Base-by-base conservation (phyloP, 306 rosid genomes). In the Quillaja saponaria region DNA sequence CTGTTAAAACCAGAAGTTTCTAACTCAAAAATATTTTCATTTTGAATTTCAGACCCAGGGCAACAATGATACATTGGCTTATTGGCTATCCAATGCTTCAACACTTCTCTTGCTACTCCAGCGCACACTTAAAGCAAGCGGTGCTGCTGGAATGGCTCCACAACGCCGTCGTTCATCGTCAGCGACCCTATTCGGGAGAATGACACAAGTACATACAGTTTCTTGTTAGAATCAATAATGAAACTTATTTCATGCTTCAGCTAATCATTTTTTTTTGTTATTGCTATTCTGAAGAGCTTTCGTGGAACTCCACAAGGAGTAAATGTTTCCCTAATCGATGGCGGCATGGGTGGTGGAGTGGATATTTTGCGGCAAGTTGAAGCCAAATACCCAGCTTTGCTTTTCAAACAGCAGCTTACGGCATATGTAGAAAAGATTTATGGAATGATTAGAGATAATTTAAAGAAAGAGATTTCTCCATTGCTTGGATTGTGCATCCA, bases 321-420 rank as follows among this genome's bases (percentile, higher is more conserved):
- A 66, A 75, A 69, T 64, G 12, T 78, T 65, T 73, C 81, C 40
- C 34, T 68, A n/a, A 65, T 78, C 63, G 72, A 78, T 58, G 87
- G 84, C 49, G 66, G 69, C 74, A 63, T 71, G 62, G 48, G 17
- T 28, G 83, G 95, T 17, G 88, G 95, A 49, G 74, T 72, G 33
- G 97, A 94, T 64, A 73, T 91, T 38, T 51, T 87, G 42, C 82
- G 95, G 68, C 97, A 88, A 78, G 96, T 94, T 73, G 99, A 94
- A 76, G 99, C 99, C 48, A 94, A 89, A 73, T 94, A 94, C 71
- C 99, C 99, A 37, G 99, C 99, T n/a, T 73, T 94, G 49, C 82
- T 94, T 74, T 94, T 94, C 73, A 94, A 94, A 80, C 99, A 89
- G 78, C 99, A 94, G 91, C 99, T 94, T 64, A 89, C 99, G 17